Base-by-base conservation (phyloP, 345 rosid genomes). In the Bretschneidera sinensis region DNA sequence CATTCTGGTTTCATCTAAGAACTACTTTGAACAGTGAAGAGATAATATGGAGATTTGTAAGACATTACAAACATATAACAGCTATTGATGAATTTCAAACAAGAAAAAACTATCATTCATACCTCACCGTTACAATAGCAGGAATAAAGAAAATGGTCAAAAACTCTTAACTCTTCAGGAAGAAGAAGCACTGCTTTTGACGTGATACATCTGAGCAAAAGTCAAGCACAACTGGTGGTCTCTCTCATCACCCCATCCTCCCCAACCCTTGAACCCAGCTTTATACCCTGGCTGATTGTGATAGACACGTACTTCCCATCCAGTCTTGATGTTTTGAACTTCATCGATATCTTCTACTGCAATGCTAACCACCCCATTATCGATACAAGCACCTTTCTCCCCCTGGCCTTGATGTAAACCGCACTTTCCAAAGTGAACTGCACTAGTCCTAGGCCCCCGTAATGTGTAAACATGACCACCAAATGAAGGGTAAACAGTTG, bases 251-350 rank as follows among this genome's bases (percentile, higher is more conserved):
- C 97, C 97, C 99, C 99, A 94, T 67, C 99, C 97, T 69, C 99
- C 99, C 99, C 99, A 94, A 61, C 99, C 99, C 73, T 83, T 83
- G 79, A 90, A 90, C 50, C 97, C 96, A 55, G 92, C 99, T 81
- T 91, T 82, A 71, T 94, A 94, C 43, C 99, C 99, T 0, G 88
- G 71, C 68, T 94, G 97, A 76, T 83, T 66, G 78, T 83, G 51
- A 57, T 56, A 76, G 25, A 83, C 69, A 33, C 61, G 78, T 54
- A 90, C 80, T 21, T 63, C 68, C 99, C 99, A 94, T 53, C 55
- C 71, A 21, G 84, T 58, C 35, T 87, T 75, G 54, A 90, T 76
- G 71, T 82, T 90, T 25, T 67, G 69, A n/a, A 67, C 80, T 78
- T 71, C 80, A 73, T 94, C 95, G 6, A 57, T 60, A 33, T 83